phyloP scores from a whole-genome alignment of 306 rosid genomes.

The Quercus bicolor region DNA sequence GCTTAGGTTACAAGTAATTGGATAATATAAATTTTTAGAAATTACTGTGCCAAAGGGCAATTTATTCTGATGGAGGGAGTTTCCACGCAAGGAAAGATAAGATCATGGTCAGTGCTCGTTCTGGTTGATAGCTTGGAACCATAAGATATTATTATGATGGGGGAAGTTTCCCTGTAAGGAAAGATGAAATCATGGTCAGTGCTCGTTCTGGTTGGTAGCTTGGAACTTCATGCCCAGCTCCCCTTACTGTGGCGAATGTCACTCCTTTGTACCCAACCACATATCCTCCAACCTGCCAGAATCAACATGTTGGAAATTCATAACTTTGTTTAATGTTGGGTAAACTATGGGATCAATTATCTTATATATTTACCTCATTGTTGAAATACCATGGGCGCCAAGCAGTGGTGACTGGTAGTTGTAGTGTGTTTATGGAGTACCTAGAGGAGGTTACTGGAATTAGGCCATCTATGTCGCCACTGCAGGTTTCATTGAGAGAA shows the following conservation, averaged over 20 bases:
- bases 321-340: neutral
- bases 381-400: conserved; percentile 58
- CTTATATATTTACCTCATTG: conserved; percentile 34
- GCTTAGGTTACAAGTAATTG: too few relatives aligned
- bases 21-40: too few relatives aligned
- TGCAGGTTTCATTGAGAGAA: conserved; percentile 21
- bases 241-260: conserved; percentile 47
- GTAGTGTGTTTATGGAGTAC: conserved; percentile 39
- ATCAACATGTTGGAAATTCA: neutral
- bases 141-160: neutral
- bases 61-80: conserved; percentile 25
- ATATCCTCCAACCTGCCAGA: conserved; percentile 62
- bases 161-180: conserved; percentile 37
- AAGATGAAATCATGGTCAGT: conserved; percentile 48
- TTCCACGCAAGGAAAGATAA: conserved; percentile 42
- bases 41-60: too few relatives aligned
- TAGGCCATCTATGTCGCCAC: conserved; percentile 55
- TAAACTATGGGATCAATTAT: neutral
- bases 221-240: conserved; percentile 66
- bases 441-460: conserved; percentile 55
- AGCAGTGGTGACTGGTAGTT: conserved; percentile 25
- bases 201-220: conserved; percentile 55
- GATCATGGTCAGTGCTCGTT: conserved; percentile 47
- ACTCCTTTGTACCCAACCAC: conserved; percentile 52
- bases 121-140: conserved; percentile 58